These are phyloP conservation scores for Malassezia globosa DNA, from an alignment of 1,284 basidiomycete species.

Conservation along the genomic window DNA sequence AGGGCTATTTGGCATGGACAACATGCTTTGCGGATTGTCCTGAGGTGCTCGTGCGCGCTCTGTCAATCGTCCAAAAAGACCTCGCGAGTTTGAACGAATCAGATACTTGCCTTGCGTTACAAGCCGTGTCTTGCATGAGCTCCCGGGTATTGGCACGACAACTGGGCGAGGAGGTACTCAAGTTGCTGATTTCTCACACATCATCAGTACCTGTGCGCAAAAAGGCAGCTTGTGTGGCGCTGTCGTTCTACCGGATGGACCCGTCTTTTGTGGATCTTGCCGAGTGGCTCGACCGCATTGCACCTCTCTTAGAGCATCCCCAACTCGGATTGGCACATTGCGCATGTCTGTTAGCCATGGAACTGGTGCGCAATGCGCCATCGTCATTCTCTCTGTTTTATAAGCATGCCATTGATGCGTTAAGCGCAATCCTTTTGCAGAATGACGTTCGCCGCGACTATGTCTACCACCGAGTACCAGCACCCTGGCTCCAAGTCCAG, in stretches of 20 bases:
- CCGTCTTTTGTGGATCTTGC: conserved; percentile 80
- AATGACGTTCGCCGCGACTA: conserved; percentile 58
- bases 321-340: conserved; percentile 85
- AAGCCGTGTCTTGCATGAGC: conserved; percentile 96
- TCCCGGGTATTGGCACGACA: conserved; percentile 97
- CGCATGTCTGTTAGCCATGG: conserved; percentile 84
- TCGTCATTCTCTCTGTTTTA: conserved; percentile 83
- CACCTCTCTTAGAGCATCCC: conserved; percentile 84
- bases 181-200: conserved; percentile 86
- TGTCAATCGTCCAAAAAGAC: conserved; percentile 96
- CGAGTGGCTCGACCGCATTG: conserved; percentile 90
- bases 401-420: conserved; percentile 79
- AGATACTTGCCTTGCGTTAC: conserved; percentile 88
- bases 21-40: conserved; percentile 84
- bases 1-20: too few relatives aligned
- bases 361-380: conserved; percentile 82
- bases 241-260: conserved; percentile 88
- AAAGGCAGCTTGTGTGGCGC: conserved; percentile 86
- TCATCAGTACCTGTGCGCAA: conserved; percentile 93
- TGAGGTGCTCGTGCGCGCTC: conserved; percentile 83
- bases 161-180: conserved; percentile 80
- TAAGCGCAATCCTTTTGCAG: conserved; percentile 64
- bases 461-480: conserved; percentile 92
- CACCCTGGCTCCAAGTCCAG: conserved; percentile 96
- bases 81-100: conserved; percentile 87